Base-by-base conservation (phyloP, 495 filamentous ascomycete species). In the Daldinia childiae region DNA sequence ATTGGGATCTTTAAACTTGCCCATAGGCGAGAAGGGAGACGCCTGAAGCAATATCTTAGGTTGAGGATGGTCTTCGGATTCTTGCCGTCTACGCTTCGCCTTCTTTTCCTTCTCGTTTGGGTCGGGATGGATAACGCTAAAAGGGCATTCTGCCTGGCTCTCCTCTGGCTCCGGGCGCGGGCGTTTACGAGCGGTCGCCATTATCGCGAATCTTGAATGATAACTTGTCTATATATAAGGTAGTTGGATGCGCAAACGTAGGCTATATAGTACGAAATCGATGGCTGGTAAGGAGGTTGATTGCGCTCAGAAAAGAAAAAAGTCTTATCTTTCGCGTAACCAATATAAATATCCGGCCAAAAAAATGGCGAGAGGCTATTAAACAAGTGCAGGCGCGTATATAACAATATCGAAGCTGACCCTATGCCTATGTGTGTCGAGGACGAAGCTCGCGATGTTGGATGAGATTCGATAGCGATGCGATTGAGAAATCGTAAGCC, bases 141-240 rank as follows among this genome's bases (percentile, higher is more conserved):
- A 79, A 15, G 77, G 78, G 29, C 77, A 79, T 66, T 79, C 71
- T 30, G 78, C 79, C 41, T 82, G 78, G 41, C 79, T 81, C 66
- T 83, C 82, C 57, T 83, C 81, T 26, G 60, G 2, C 4, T 77
- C 76, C 15, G 76, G 51, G 64, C 83, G 80, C 14, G 81, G 81
- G 56, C 83, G 77, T 72, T 85, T 85, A 66, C 82, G 81, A 59
- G 79, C 74, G 11, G 79, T 78, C 15, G 82, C 74, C 80, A 82
- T 83, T 27, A 68, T 66, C n/a, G 52, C 38, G 21, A 43, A 14
- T 38, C 14, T 58, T 29, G 17, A 9, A n/a, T 14, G 21, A 7
- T 26, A 56, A 14, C 34, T 58, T 15, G 63, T n/a, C 30, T 12
- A 26, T 29, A 14, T 21, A 29, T 48, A 27, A 2, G 52, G 39